Conservation (phyloP, 106 monocot genomes). For the Alisma plantagoaquatica region DNA sequence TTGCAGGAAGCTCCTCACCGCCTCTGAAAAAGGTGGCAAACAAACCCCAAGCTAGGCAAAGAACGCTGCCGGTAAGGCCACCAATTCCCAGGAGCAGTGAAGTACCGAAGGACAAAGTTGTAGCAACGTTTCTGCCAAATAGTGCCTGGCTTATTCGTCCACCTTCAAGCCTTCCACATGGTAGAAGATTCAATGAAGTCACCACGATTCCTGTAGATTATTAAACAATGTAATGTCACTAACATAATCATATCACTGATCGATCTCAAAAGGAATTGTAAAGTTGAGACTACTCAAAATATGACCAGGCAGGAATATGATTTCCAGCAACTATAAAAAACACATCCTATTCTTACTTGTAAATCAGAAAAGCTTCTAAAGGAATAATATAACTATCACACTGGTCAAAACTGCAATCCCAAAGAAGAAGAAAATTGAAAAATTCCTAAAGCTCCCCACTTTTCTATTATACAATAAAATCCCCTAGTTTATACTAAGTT, state of each 20-base stretch:
- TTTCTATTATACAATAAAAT: too few species aligned
- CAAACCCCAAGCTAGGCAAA: constrained; percentile 79
- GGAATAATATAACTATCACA: too few species aligned
- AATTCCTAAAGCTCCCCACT: too few species aligned
- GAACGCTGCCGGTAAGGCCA: constrained; percentile 75
- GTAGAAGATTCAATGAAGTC: constrained; percentile 73
- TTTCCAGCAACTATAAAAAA: too few species aligned
- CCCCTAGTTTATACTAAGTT: too few species aligned
- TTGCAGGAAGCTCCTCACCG: constrained; percentile 76
- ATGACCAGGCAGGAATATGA: background rate
- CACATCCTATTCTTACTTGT: too few species aligned
- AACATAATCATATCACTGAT: too few species aligned
- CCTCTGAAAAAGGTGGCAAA: constrained; percentile 79
- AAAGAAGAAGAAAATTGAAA: too few species aligned
- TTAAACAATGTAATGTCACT: too few species aligned
- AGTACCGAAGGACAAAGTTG: constrained; percentile 47
- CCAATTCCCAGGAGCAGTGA: constrained; percentile 62
- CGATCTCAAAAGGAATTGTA: too few species aligned
- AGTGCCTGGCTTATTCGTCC: constrained; percentile 83
- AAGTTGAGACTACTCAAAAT: background rate
- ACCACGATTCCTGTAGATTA: constrained; percentile 70
- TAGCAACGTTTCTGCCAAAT: constrained; percentile 52
- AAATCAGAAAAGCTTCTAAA: too few species aligned
- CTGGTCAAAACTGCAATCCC: too few species aligned
- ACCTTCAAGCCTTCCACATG: constrained; percentile 77